A percentile compares a stretch with the other conserved stretches of the same genome.
phyloP scores from a whole-genome alignment of 2,329 filamentous ascomycete species.

The Didymellaceae sp. region DNA sequence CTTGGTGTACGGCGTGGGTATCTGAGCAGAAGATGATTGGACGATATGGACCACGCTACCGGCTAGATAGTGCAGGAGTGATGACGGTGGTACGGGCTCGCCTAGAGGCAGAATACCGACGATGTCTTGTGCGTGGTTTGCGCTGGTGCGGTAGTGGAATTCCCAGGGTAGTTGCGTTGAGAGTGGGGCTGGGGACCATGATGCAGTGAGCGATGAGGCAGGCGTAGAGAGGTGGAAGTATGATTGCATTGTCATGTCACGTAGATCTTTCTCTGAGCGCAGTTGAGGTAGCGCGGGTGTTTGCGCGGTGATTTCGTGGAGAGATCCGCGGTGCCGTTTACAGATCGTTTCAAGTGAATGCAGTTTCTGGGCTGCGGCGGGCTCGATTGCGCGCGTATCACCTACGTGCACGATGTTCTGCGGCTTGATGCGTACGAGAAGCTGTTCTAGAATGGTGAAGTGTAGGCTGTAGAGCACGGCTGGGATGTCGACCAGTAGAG shows the following conservation, averaged over 20 bases:
- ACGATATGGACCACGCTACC: constrained; percentile 74
- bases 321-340: constrained; percentile 39
- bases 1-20: constrained; percentile 24
- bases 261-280: constrained; percentile 69
- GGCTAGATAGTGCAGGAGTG: constrained; percentile 70
- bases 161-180: constrained; percentile 65
- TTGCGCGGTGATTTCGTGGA: constrained; percentile 64
- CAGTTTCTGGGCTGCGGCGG: constrained; percentile 65
- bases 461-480: constrained; percentile 77
- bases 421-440: constrained; percentile 63
- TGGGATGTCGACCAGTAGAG: constrained; percentile 75
- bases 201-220: constrained; percentile 25
- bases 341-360: constrained; percentile 57
- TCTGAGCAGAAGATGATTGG: constrained; percentile 59
- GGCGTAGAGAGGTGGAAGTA: constrained; percentile 68
- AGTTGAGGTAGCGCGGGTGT: constrained; percentile 50
- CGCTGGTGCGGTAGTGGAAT: constrained; percentile 63
- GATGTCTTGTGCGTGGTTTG: constrained; percentile 57
- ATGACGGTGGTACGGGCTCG: constrained; percentile 64
- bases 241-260: constrained; percentile 79
- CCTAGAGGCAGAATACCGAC: constrained; percentile 72
- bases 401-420: constrained; percentile 72
- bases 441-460: constrained; percentile 66
- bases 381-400: constrained; percentile 47
- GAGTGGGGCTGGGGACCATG: constrained; percentile 64